Evolutionary conservation across 1,284 basidiomycete species (phyloP), one percentile per base, ranked within the genome.

Genomic region (Ustilago vetiveriae): DNA sequence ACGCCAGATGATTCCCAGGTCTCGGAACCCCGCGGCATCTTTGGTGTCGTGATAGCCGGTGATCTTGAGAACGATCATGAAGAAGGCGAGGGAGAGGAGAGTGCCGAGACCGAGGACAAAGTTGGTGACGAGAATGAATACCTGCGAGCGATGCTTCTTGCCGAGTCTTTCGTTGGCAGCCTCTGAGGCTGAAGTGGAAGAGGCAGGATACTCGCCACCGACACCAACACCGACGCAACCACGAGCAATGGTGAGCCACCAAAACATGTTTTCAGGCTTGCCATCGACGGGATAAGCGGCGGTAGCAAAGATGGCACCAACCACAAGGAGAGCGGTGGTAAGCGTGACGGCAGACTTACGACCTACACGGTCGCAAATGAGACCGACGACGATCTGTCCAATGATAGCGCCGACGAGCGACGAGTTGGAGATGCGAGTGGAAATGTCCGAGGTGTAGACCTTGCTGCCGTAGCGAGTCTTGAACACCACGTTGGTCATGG

Each of bases 121-220:
- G 43, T 90, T 90, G 22, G 90, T 91, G 60, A 89, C 89, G 85
- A 90, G 86, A 77, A 90, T 88, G 80, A 90, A 90, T 17, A 89
- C 86, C 80, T 89, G 88, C 0, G 89, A 89, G 17, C 90, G 86
- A 45, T 85, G 82, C 66, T 86, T 85, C 30, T 86, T 60, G 81
- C 87, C 87, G 29, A 70, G 57, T 63, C 86, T 86, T 82, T 91
- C 90, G 73, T 91, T 91, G 10, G 89, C 88, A 29, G 89, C 87
- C 78, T 91, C 89, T 37, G 86, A 87, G 2, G 89, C 89, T 27
- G 85, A 86, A 0, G 88, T 87, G 2, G 87, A 88, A 11, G 88
- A 89, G 3, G 89, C 88, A 0, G 90, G 89, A 79, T 91, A 92
- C 83, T 91, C 90, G 13, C 90, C 90, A 22, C 90, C 89, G 6